Conservation (phyloP, 225 moss, liverwort and hornwort species). For the Polytrichum formosum region DNA sequence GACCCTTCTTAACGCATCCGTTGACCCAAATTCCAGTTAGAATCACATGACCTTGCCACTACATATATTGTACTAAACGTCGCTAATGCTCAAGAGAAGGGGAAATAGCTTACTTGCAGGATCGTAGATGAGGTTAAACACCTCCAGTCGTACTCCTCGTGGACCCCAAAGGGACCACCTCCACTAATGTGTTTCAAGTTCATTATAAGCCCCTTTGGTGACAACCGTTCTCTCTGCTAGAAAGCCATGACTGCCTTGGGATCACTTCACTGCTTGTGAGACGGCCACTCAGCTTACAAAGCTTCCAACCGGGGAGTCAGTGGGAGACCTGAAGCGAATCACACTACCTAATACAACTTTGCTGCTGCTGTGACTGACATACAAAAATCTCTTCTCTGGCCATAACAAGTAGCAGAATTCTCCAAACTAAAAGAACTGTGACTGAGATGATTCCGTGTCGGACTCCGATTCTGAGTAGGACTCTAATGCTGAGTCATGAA, state of each 20-base stretch:
- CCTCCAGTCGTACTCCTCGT: slow-evolving; percentile 7
- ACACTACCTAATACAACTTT: no score
- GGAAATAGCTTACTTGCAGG: slow-evolving; percentile 4
- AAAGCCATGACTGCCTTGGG: neutral
- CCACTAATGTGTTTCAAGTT: slow-evolving; percentile 15
- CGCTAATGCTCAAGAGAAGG: neutral
- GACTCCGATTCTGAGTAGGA: no score
- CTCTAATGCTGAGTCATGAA: no score
- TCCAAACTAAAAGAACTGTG: no score
- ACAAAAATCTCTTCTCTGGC: no score
- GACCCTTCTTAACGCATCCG: no score
- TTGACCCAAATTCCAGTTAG: no score
- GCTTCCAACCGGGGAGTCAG: neutral
- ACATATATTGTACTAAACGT: no score
- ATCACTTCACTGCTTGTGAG: neutral
- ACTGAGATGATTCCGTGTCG: no score
- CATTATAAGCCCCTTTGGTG: slow-evolving; percentile 32
- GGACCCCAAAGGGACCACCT: neutral
- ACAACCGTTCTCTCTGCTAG: neutral
- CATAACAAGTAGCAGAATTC: no score
- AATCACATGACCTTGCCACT: no score
- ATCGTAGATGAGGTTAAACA: neutral
- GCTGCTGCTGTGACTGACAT: no score
- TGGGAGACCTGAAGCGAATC: neutral
- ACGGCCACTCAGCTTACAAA: neutral